A percentile compares a stretch with the other conserved stretches of the same genome.
These are phyloP conservation scores for Pseudocohnilembus persalinus DNA, from an alignment of 169 alveolate genomes.

Conservation along the genomic window DNA sequence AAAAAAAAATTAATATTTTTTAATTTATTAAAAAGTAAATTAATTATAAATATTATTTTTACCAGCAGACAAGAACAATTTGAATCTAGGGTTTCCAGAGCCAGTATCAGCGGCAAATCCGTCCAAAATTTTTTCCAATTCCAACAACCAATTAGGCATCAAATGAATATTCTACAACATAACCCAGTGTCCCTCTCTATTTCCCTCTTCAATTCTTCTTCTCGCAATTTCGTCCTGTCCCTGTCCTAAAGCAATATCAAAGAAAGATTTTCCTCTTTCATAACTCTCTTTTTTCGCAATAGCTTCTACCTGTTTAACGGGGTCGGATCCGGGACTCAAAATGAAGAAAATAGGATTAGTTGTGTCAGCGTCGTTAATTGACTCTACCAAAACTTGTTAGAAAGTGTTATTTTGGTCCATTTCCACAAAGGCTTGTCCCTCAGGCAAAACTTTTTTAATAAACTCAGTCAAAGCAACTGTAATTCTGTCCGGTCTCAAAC, in stretches of 20 bases:
- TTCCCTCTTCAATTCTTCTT: conserved; percentile 91
- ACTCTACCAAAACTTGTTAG: conserved; percentile 82
- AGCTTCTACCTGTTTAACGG: conserved; percentile 90
- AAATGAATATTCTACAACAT: conserved; percentile 94
- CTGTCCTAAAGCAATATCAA: conserved; percentile 94
- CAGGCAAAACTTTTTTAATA: conserved; percentile 91
- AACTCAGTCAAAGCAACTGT: conserved; percentile 91
- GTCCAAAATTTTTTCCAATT: conserved; percentile 94
- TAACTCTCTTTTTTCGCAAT: conserved; percentile 86
- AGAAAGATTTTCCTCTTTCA: conserved; percentile 85
- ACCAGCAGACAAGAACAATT: conserved; percentile 93
- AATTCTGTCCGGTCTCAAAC: conserved; percentile 95
- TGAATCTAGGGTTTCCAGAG: conserved; percentile 94
- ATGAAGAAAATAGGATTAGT: conserved; percentile 95
- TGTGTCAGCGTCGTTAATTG: conserved; percentile 89
- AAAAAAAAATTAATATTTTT: too few relatives aligned
- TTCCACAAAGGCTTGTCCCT: conserved; percentile 93
- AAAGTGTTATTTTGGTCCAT: conserved; percentile 90
- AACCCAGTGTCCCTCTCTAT: conserved; percentile 97
- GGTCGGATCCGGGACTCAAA: conserved; percentile 96
- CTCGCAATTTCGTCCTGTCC: conserved; percentile 94
- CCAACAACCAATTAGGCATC: conserved; percentile 94
- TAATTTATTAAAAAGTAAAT: too few relatives aligned
- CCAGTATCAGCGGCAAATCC: conserved; percentile 88
- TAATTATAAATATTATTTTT: too few relatives aligned